Conservation (phyloP, 2,329 filamentous ascomycete species). For the Fusarium oxysporum region DNA sequence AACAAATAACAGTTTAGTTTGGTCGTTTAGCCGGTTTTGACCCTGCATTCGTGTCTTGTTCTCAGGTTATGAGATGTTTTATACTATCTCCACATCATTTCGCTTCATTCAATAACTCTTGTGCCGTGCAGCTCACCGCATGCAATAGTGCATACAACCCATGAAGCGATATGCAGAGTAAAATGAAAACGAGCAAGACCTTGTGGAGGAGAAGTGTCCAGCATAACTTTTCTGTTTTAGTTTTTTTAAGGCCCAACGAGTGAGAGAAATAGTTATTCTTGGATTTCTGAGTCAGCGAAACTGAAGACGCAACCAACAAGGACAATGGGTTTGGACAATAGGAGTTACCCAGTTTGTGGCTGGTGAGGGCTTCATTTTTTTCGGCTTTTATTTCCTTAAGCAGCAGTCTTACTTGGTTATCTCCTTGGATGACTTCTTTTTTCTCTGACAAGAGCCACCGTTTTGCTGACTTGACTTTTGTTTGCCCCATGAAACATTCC, state of each 20-base stretch:
- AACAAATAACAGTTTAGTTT: conserved; percentile 1
- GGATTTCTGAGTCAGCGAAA: conserved; percentile 9
- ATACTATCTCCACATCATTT: conserved; percentile 39
- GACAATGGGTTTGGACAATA: conserved; percentile 29
- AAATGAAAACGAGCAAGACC: conserved; percentile 38
- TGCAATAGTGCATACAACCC: conserved; percentile 25
- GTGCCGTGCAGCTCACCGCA: conserved; percentile 38
- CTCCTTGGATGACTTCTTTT: conserved; percentile 4
- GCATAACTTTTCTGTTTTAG: conserved; percentile 16
- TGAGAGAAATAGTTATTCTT: conserved; percentile 14
- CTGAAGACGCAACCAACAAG: conserved; percentile 5
- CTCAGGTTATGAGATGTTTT: conserved; percentile 15
- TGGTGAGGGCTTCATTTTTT: conserved; percentile 25
- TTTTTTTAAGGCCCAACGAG: not conserved
- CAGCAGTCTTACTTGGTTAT: not conserved
- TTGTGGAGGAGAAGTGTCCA: not conserved
- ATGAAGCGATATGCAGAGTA: conserved; percentile 40
- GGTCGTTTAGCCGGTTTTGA: not conserved
- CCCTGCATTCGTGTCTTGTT: conserved; percentile 20
- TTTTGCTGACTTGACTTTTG: conserved; percentile 14
- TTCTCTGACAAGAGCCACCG: conserved; percentile 5
- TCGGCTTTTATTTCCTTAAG: not conserved
- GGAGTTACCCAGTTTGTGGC: conserved; percentile 18
- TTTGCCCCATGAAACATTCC: conserved; percentile 24
- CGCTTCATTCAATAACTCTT: conserved; percentile 36